These are phyloP conservation scores for Oxyria digyna DNA, from an alignment of 148 eudicot genomes.

Conservation along the genomic window DNA sequence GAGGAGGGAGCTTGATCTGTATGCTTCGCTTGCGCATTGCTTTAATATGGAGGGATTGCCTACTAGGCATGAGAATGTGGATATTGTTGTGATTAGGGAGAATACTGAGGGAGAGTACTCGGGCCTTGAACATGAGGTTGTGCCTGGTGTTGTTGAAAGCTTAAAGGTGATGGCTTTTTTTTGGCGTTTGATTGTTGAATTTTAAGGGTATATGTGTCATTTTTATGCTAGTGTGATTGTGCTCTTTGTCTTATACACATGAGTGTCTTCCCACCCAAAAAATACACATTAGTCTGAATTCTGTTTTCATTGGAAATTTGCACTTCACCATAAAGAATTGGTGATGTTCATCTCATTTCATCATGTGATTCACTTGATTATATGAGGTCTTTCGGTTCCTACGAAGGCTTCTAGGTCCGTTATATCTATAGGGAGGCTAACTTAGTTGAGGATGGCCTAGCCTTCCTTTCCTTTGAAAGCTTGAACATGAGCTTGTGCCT, in stretches of 20 bases:
- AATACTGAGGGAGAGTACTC: conserved; percentile 82
- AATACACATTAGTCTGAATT: no score
- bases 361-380: background rate
- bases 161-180: conserved; percentile 38
- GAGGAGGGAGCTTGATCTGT: conserved; percentile 61
- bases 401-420: no score
- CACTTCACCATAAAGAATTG: background rate
- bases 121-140: conserved; percentile 82
- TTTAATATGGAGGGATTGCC: conserved; percentile 53
- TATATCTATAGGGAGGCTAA: no score
- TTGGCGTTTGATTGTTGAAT: background rate
- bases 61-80: conserved; percentile 57
- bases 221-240: background rate
- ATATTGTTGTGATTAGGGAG: conserved; percentile 80
- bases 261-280: no score
- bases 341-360: background rate
- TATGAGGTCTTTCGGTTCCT: no score
- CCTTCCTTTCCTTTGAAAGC: no score
- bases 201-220: background rate
- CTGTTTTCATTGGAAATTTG: no score
- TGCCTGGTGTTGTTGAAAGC: conserved; percentile 83
- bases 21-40: conserved; percentile 64
- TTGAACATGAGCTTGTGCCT: conserved; percentile 83
- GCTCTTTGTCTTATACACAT: no score
- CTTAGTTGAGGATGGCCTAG: no score